A percentile compares a stretch with the other conserved stretches of the same genome.
These are phyloP conservation scores for Hyaloscypha hepaticicola DNA, from an alignment of 495 filamentous ascomycete genomes.

Conservation along the genomic window DNA sequence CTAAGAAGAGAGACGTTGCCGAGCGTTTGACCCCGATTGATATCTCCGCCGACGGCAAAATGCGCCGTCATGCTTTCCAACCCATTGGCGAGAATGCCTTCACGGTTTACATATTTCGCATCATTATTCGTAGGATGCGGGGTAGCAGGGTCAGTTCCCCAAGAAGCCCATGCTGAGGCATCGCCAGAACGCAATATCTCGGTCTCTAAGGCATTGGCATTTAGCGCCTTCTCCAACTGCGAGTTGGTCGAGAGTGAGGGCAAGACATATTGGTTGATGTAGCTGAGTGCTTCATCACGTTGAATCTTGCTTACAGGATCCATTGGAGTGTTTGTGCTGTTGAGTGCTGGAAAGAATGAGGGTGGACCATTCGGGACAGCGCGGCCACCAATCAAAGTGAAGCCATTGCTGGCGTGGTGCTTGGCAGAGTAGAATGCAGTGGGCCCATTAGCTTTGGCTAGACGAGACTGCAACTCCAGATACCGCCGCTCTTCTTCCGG, in stretches of 20 bases:
- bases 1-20: conserved; percentile 50
- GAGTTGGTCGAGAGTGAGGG: conserved; percentile 41
- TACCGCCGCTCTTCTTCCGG: conserved; percentile 75
- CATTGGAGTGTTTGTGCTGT: conserved; percentile 38
- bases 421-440: conserved; percentile 46
- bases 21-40: conserved; percentile 36
- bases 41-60: conserved; percentile 30
- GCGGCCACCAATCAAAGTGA: conserved; percentile 53
- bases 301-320: conserved; percentile 57
- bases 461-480: conserved; percentile 66
- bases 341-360: conserved; percentile 44
- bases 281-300: conserved; percentile 60
- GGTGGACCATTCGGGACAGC: conserved; percentile 56
- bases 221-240: conserved; percentile 32
- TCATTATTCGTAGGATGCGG: conserved; percentile 6
- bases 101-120: conserved; percentile 15
- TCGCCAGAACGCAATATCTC: conserved; percentile 43
- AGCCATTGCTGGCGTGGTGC: conserved; percentile 39
- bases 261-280: conserved; percentile 65
- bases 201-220: conserved; percentile 30
- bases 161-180: conserved; percentile 38
- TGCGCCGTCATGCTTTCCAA: conserved; percentile 31
- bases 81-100: conserved; percentile 23
- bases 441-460: conserved; percentile 45
- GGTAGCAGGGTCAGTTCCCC: conserved; percentile 19